phyloP scores from a whole-genome alignment of 768 basidiomycete genomes.

The Pholiota conissans region DNA sequence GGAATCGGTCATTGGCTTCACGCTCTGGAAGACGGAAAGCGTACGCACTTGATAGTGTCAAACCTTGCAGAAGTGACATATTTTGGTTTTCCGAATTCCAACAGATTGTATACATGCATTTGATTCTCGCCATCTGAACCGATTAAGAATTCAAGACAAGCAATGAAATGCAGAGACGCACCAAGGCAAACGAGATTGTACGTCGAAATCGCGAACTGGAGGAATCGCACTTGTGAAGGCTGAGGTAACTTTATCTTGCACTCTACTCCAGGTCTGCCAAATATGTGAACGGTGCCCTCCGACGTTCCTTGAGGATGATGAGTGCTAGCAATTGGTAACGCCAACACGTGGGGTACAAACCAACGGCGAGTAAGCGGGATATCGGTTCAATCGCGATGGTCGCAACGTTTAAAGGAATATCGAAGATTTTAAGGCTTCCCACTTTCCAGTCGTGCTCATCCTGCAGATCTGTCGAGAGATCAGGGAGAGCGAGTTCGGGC shows the following conservation, averaged over 20 bases:
- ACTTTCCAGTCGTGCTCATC: conserved; percentile 61
- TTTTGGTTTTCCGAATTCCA: conserved; percentile 51
- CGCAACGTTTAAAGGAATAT: conserved; percentile 51
- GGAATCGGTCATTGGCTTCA: conserved; percentile 1
- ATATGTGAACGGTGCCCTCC: conserved; percentile 60
- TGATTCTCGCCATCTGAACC: conserved; percentile 49
- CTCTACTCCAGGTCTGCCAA: conserved; percentile 70
- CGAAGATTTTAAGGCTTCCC: conserved; percentile 46
- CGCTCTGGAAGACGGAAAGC: conserved; percentile 1
- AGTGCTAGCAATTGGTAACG: background rate
- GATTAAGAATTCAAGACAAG: background rate
- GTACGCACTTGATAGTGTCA: conserved; percentile 46
- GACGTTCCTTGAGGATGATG: conserved; percentile 50
- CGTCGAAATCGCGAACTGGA: conserved; percentile 58
- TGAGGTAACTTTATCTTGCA: conserved; percentile 46
- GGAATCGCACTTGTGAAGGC: conserved; percentile 49
- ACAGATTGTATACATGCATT: conserved; percentile 64
- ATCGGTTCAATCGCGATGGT: conserved; percentile 60
- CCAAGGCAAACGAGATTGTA: conserved; percentile 64
- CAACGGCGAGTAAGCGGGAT: conserved; percentile 59
- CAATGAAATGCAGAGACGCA: conserved; percentile 26
- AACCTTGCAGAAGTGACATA: conserved; percentile 48
- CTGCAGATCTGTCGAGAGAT: conserved; percentile 57
- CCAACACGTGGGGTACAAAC: conserved; percentile 27
- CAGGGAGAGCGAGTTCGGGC: conserved; percentile 34